These are phyloP conservation scores for Capsicum baccatum DNA, from an alignment of 257 asterid species.

Conservation along the genomic window DNA sequence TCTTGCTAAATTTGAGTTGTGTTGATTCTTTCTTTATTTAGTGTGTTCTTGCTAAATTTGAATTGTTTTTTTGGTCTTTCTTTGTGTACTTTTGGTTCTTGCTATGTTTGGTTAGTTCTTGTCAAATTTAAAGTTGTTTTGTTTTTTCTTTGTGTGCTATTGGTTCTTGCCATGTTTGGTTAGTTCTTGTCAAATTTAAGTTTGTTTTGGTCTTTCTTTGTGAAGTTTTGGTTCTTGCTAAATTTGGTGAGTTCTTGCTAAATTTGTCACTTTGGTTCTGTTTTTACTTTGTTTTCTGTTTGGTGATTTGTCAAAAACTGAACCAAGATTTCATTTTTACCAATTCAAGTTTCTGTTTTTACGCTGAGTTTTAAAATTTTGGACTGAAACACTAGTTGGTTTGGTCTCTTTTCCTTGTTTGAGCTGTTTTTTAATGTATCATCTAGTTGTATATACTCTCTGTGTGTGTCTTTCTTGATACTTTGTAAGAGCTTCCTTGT, in stretches of 20 bases:
- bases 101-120: too few species aligned
- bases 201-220: slow-evolving; percentile 18
- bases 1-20: slow-evolving; percentile 26
- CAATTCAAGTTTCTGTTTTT: background rate
- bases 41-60: slow-evolving; percentile 46
- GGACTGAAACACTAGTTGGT: background rate
- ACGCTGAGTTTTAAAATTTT: background rate
- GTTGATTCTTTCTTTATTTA: slow-evolving; percentile 27
- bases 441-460: background rate
- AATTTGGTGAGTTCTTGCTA: slow-evolving; percentile 50
- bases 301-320: background rate
- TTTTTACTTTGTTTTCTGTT: background rate
- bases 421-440: background rate
- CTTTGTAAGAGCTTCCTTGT: background rate
- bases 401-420: background rate
- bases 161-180: too few species aligned
- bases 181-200: background rate
- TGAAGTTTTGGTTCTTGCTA: slow-evolving; percentile 27
- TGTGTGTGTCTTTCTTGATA: too few species aligned
- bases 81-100: background rate
- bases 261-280: background rate
- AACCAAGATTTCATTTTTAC: slow-evolving; percentile 4
- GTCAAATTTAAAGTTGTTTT: too few species aligned
- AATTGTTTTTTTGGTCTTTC: too few species aligned
- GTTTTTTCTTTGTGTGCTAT: too few species aligned